Evolutionary conservation across 2,329 filamentous ascomycete species (phyloP), one percentile per base, ranked within the genome.

Genomic region (Aspergillus hortae): DNA sequence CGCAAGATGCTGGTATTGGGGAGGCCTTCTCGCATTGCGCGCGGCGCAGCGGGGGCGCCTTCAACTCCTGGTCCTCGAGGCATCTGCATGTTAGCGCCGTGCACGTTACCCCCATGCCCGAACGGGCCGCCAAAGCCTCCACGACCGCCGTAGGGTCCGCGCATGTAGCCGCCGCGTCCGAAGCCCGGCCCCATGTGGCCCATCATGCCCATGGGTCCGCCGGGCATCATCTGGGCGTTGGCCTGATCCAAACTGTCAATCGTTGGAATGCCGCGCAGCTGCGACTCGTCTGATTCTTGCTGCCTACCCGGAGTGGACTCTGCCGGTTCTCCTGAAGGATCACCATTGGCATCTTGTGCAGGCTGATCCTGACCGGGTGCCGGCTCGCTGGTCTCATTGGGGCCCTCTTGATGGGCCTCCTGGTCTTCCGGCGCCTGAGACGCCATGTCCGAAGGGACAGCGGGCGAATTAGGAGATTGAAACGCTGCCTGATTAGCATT

Each of bases 11-110:
- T 89, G 52, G 87, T 92, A 69, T 95, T 95, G 47, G 89, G 88
- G 10, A 91, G 77, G 27, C 91, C 90, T 71, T 94, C 88, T 57
- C 92, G 83, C 90, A 97, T 95, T 15, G 94, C 94, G 73, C 94
- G 92, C 44, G 94, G 94, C 9, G 92, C 94, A 49, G 88, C 95
- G 25, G 94, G 94, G 25, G 94, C 94, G 74, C 82, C 82, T 65
- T 76, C 77, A 48, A 84, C 81, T 35, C 81, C 81, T 80, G 90
- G 73, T 4, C 78, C 78, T 47, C 72, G 71, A 6, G 76, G 70
- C 54, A 72, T 65, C 51, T 72, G 70, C 56, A 61, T 55, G 42
- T 57, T 63, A 43, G 54, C 46, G 4, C 67, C 67, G 44, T 67
- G 56, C 59, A 64, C 62, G 32, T 69, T 71, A 52, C 74, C 75